These are phyloP conservation scores for Obelidium mucronatum DNA, from an alignment of 192 early-diverging fungal species.

Conservation along the genomic window DNA sequence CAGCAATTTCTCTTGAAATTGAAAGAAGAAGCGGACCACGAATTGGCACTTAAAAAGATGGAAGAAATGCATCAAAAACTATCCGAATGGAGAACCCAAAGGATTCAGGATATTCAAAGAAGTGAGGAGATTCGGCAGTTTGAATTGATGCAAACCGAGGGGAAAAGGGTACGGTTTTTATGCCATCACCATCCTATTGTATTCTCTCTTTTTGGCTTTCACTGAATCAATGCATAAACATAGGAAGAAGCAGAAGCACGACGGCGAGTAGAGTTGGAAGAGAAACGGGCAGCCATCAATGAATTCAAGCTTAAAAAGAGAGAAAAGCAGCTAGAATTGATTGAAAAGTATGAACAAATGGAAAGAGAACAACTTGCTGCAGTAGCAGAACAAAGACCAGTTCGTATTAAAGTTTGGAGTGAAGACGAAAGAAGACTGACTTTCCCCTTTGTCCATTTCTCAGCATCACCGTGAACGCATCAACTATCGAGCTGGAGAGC, in stretches of 20 bases:
- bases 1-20: slow-evolving; percentile 14
- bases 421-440: too few relatives aligned
- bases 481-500: slow-evolving; percentile 1
- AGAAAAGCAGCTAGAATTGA: background rate
- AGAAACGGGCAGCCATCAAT: background rate
- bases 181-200: background rate
- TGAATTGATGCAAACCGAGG: slow-evolving; percentile 1
- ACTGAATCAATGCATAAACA: background rate
- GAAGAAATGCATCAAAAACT: slow-evolving; percentile 20
- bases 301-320: slow-evolving; percentile 21
- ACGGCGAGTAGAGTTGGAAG: background rate
- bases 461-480: slow-evolving; percentile 13
- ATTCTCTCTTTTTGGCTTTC: background rate
- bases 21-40: background rate
- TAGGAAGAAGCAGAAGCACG: slow-evolving; percentile 1
- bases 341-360: slow-evolving; percentile 10
- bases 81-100: slow-evolving; percentile 5
- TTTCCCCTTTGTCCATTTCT: background rate
- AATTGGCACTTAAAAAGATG: slow-evolving; percentile 1
- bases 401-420: background rate
- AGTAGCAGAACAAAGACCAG: background rate
- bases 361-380: background rate
- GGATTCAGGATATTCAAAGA: slow-evolving; percentile 19
- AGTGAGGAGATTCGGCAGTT: slow-evolving; percentile 20
- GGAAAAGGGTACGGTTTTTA: too few relatives aligned